A percentile compares a stretch with the other conserved stretches of the same genome.
These are phyloP conservation scores for Barnettozyma pratensis DNA, from an alignment of 805 yeast species.

Conservation along the genomic window DNA sequence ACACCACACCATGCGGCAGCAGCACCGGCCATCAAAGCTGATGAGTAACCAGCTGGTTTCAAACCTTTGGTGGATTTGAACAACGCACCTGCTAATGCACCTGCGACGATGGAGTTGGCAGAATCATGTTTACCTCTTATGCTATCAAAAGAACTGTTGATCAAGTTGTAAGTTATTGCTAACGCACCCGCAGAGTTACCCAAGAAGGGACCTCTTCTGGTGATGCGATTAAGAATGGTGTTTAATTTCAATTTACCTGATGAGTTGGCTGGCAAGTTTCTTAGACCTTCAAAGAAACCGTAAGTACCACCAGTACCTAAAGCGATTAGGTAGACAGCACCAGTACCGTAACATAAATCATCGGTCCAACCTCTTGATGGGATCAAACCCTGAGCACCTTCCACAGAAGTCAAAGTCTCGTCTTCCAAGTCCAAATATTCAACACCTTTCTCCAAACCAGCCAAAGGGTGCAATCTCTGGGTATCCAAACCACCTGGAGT, in stretches of 20 bases:
- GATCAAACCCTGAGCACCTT: conserved; percentile 84
- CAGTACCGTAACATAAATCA: conserved; percentile 96
- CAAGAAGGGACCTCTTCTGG: conserved; percentile 92
- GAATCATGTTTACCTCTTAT: conserved; percentile 88
- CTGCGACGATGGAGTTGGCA: conserved; percentile 77
- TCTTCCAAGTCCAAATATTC: conserved; percentile 89
- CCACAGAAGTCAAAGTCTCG: conserved; percentile 67
- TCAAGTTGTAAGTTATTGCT: conserved; percentile 81
- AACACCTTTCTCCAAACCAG: conserved; percentile 84
- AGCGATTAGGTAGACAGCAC: conserved; percentile 84
- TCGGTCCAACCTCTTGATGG: conserved; percentile 98
- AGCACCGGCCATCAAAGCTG: conserved; percentile 80
- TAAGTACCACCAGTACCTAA: conserved; percentile 85
- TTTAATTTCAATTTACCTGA: conserved; percentile 81
- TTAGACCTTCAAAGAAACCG: conserved; percentile 84
- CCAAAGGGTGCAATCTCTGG: conserved; percentile 79
- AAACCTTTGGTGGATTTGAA: conserved; percentile 83
- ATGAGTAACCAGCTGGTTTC: conserved; percentile 82
- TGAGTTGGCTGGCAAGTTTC: conserved; percentile 67
- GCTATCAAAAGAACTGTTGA: conserved; percentile 74
- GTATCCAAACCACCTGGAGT: conserved; percentile 64
- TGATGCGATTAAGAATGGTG: conserved; percentile 85
- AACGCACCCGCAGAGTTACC: conserved; percentile 95
- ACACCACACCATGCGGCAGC: conserved; percentile 92
- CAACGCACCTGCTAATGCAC: conserved; percentile 88